These are phyloP conservation scores for Nidula microcarpa DNA, from an alignment of 768 basidiomycete genomes.

Conservation along the genomic window DNA sequence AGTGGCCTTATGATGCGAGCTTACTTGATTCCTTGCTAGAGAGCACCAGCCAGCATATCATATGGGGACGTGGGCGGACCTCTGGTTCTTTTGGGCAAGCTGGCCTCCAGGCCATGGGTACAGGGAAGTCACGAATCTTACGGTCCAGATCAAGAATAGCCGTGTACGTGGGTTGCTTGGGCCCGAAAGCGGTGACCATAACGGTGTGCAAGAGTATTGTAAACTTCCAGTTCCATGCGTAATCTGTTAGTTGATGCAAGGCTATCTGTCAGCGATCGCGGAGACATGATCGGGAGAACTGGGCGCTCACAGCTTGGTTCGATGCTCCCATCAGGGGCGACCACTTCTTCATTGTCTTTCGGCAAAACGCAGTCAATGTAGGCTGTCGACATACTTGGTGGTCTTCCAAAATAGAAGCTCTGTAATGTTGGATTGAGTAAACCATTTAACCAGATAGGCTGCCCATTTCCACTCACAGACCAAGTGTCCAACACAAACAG, in stretches of 20 bases:
- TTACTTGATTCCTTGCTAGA: conserved; percentile 48
- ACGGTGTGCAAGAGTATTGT: conserved; percentile 48
- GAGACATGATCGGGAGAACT: not conserved
- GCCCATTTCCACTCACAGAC: conserved; percentile 34
- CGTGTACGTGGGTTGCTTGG: conserved; percentile 47
- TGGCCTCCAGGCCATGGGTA: conserved; percentile 46
- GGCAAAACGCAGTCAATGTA: conserved; percentile 60
- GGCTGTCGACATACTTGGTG: conserved; percentile 46
- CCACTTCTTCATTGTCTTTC: conserved; percentile 32
- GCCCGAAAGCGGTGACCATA: conserved; percentile 47
- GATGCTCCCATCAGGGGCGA: conserved; percentile 25
- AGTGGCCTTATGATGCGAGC: conserved; percentile 5
- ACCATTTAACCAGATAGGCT: not conserved
- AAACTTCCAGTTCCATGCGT: conserved; percentile 54
- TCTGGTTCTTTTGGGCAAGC: conserved; percentile 14
- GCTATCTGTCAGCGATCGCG: not conserved
- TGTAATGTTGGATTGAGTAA: conserved; percentile 14
- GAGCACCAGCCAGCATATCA: conserved; percentile 34
- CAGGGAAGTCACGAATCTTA: conserved; percentile 55
- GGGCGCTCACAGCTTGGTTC: conserved; percentile 37
- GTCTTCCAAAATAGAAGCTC: conserved; percentile 63
- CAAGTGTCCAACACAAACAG: conserved; percentile 62
- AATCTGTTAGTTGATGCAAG: conserved; percentile 30
- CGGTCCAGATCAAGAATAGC: conserved; percentile 56
- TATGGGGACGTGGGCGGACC: conserved; percentile 1